Base-by-base conservation (phyloP, 352 stramenopile species). In the Blastocystis sp. region DNA sequence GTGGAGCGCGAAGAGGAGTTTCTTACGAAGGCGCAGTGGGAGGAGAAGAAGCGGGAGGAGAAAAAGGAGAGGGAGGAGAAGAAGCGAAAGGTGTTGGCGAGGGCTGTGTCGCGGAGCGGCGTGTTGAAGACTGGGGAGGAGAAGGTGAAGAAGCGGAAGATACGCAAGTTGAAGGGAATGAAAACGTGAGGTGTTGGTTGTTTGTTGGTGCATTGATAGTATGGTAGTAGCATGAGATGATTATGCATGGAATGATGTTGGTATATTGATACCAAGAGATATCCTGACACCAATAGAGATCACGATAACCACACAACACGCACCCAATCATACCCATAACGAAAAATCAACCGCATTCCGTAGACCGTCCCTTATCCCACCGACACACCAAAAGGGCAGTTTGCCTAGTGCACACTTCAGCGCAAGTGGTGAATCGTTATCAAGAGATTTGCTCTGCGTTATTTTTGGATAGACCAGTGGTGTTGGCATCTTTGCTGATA, bases 401-500 rank as follows among this genome's bases (percentile, higher is more conserved):
- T 81, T 81, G 69, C 69, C 69, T 81, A 81, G 63, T 81, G 69
- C 69, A 81, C 69, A 81, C 69, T 81, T 81, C 69, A 81, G 69
- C 69, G 69, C 69, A 81, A 81, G 69, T 81, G 69, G 69, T 81
- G 69, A 81, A 81, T 81, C 69, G 69, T 81, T 38, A 81, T 81
- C 69, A 81, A 81, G 53, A 81, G 69, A 81, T 81, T 81, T 81
- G 69, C 69, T 81, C 69, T 81, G 69, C 69, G 38, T 81, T 44
- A 81, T 81, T 81, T 81, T 81, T 81, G 48, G 36, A 40, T 48
- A 63, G 69, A 29, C 56, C 69, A 36, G 34, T 81, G 69, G 69
- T 81, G 69, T 64, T 81, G 69, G 69, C 69, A 81, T 81, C 69
- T 81, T 81, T 81, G 69, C 69, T 81, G 69, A 81, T 81, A 81